These are phyloP conservation scores for Luffa acutangula DNA, from an alignment of 306 rosid species.

Conservation along the genomic window DNA sequence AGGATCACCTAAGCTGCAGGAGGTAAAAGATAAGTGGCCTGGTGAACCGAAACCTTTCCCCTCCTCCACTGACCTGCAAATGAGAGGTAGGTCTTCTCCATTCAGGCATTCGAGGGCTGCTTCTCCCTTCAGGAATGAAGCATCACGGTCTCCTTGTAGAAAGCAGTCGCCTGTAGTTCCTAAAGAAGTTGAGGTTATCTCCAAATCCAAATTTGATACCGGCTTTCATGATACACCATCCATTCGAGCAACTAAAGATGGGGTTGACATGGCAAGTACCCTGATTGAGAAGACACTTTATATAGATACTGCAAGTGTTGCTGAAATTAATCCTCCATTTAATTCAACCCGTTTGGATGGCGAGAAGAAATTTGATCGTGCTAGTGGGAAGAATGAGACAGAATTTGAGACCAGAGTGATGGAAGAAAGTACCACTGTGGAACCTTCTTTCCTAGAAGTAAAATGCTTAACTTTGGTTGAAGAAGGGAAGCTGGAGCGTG, in stretches of 20 bases:
- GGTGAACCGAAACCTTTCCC: conserved; percentile 41
- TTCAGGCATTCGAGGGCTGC: conserved; percentile 52
- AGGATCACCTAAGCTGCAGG: conserved; percentile 34
- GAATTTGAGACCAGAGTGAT: conserved; percentile 17
- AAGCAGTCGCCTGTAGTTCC: conserved; percentile 34
- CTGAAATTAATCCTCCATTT: conserved; percentile 15
- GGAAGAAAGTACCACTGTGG: conserved; percentile 20
- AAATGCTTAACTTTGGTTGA: conserved; percentile 25
- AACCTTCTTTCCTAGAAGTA: conserved; percentile 27
- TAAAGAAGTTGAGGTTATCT: conserved; percentile 28
- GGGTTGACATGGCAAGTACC: conserved; percentile 28
- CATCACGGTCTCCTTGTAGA: conserved; percentile 41
- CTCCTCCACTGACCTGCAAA: conserved; percentile 48
- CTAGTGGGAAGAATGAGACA: conserved; percentile 14
- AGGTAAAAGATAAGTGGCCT: conserved; percentile 31
- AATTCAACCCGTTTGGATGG: conserved; percentile 25
- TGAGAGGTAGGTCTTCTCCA: conserved; percentile 52
- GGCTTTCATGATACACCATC: conserved; percentile 24
- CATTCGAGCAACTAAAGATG: conserved; percentile 24
- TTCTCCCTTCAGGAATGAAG: conserved; percentile 54
- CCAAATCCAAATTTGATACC: conserved; percentile 24
- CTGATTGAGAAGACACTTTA: conserved; percentile 64
- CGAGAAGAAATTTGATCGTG: conserved; percentile 18
- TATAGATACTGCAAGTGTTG: conserved; percentile 52
- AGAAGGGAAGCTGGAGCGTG: conserved; percentile 15